Base-by-base conservation (phyloP, 495 filamentous ascomycete genomes). In the Oidiodendron maius region DNA sequence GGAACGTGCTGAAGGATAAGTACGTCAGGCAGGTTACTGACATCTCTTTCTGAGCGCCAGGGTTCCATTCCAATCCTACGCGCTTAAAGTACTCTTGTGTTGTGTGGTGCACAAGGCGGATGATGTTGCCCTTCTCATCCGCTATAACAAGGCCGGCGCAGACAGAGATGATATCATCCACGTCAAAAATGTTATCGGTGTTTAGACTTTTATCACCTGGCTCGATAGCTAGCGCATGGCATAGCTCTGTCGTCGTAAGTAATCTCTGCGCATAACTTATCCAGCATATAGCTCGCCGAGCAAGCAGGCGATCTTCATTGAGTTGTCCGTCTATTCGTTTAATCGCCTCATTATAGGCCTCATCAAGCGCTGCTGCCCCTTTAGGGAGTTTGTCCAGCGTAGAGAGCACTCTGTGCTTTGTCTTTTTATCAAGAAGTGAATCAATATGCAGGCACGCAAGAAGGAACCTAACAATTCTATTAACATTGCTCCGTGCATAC, bases 31-130 rank as follows among this genome's bases (percentile, higher is more conserved):
- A 77, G 15, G 46, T 57, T 15, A 17, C 46, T 12, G 69, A 48
- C 12, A 78, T 67, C 12, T 53, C 39, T n/a, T n/a, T n/a, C 20
- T 69, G 50, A 6, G 66, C 65, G 45, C 59, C 46, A 3, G 69
- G 59, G 43, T 67, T 64, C 63, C 61, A 71, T 5, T 48, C 37
- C 1, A 41, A 21, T 40, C 48, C 52, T 12, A 51, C 68, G 10
- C 59, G 50, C 18, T 71, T 59, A 30, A 81, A 70, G 55, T 75
- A 82, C 30, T 71, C 66, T 48, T 78, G 68, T 0, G 73, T 63
- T 1, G 77, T 79, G 46, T 75, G 77, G 54, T 81, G 80, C 4
- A 78, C 70, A 10, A 82, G 59, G 10, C 73, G 68, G 32, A 80
- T 61, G 34, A 72, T 64, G 11, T 54, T 37, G 42, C 65, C 78